A percentile compares a stretch with the other conserved stretches of the same genome.
These are phyloP conservation scores for Colletotrichum nymphaeae DNA, from an alignment of 2,329 filamentous ascomycete genomes.

Conservation along the genomic window DNA sequence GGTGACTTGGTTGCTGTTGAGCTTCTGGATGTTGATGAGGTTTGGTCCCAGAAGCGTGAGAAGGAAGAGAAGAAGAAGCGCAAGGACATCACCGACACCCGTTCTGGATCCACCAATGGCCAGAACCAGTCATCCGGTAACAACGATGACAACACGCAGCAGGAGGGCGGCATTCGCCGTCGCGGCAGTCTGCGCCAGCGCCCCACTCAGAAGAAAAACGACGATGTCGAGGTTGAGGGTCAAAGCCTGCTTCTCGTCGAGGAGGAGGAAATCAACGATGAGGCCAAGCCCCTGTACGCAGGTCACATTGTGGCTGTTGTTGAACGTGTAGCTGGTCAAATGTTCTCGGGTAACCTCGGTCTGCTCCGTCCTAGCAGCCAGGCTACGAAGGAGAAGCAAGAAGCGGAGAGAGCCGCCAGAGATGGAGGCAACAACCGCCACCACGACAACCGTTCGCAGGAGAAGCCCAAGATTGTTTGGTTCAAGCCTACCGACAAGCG, in stretches of 20 bases:
- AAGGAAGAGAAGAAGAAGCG: constrained; percentile 99
- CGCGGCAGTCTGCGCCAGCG: constrained; percentile 96
- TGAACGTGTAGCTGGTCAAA: constrained; percentile 95
- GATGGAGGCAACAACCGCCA: constrained; percentile 79
- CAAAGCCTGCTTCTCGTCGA: constrained; percentile 97
- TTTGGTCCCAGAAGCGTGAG: constrained; percentile 98
- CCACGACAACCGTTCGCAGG: constrained; percentile 86
- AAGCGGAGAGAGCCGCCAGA: constrained; percentile 91
- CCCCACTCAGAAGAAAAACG: constrained; percentile 99
- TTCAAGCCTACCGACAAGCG: constrained; percentile 99
- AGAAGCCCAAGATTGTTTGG: constrained; percentile 99
- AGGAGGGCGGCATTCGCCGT: constrained; percentile 88
- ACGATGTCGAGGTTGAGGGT: constrained; percentile 98
- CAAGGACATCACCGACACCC: constrained; percentile 96
- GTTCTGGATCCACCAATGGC: constrained; percentile 80
- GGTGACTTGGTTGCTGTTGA: constrained; percentile 96
- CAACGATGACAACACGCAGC: constrained; percentile 71
- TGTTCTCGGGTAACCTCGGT: constrained; percentile 97
- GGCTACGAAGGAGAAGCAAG: constrained; percentile 99
- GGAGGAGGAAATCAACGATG: constrained; percentile 98
- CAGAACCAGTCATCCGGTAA: constrained; percentile 72
- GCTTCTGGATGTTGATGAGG: constrained; percentile 96
- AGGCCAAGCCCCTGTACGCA: constrained; percentile 96
- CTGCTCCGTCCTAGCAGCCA: constrained; percentile 96
- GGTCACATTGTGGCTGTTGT: constrained; percentile 98